Evolutionary conservation across 768 basidiomycete genomes (phyloP), one percentile per base, ranked within the genome.

Genomic region (Termitomyces sp.): DNA sequence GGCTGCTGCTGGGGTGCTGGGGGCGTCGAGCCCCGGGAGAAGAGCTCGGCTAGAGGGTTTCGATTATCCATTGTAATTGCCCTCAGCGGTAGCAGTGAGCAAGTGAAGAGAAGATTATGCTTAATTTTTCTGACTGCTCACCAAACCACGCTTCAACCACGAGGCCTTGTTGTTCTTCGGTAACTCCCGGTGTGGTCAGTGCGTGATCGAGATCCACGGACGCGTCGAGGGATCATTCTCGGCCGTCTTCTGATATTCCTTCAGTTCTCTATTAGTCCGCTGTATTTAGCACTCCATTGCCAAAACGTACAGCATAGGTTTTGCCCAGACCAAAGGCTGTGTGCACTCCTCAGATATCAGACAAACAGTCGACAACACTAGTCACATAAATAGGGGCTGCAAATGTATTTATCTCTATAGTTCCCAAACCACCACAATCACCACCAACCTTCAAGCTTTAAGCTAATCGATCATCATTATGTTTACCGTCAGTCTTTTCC

Each of bases 11-110:
- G 72, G 43, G 42, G 1, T 37, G 62, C 60, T 48, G 80, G 82
- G 56, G 82, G 82, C 12, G 82, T 81, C 37, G 80, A 73, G 53
- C 75, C 77, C 47, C 81, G 71, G 23, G 81, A 82, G 66, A 83
- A 84, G 56, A 83, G 77, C 54, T 82, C 78, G 60, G 76, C 75
- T 46, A 75, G 55, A 31, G 68, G 66, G 62, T 73, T 76, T 33
- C 77, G 75, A 62, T 65, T 75, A 57, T 77, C 77, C 76, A 77
- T 78, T 57, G 58, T 23, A 23, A 23, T 1, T 23, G 23, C 23
- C 49, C 35, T 6, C 38, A 28, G 48, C 53, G 57, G 59, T 55
- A 54, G 37, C 23, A 23, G 23, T 23, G 23, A 23, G 23, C 37
- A 56, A 58, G 53, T 58, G 51, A 55, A 43, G 49, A 61, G 45